Conservation (phyloP, 148 eudicot genomes). For the Arbutus unedo region DNA sequence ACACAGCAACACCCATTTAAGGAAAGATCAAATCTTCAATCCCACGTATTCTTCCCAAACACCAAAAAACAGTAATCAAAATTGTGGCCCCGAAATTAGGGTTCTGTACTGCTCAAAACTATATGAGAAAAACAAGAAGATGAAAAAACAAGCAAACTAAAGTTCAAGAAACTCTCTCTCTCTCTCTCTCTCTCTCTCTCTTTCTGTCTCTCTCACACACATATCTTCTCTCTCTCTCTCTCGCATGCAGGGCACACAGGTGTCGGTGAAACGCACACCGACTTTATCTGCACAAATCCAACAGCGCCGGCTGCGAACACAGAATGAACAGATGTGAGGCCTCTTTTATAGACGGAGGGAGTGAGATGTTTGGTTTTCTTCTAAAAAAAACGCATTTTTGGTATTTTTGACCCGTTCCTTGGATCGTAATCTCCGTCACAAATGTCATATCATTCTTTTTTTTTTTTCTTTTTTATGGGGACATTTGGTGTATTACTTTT, state of each 20-base stretch:
- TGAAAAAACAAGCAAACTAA: neutral
- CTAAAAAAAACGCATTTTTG: too few species aligned
- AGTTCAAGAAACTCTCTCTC: neutral
- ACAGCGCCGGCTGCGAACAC: constrained; percentile 22
- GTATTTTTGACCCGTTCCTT: too few species aligned
- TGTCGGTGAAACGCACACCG: constrained; percentile 9
- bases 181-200: neutral
- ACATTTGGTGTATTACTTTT: too few species aligned
- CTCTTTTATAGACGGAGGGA: neutral
- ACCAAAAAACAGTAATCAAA: neutral
- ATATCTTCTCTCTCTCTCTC: constrained; percentile 20
- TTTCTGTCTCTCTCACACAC: neutral
- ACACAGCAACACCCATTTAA: constrained; percentile 9
- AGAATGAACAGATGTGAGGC: constrained; percentile 3
- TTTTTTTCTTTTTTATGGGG: too few species aligned
- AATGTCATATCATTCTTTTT: too few species aligned
- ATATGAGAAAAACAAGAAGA: constrained; percentile 12
- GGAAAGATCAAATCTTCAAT: constrained; percentile 11
- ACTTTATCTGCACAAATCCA: constrained; percentile 20
- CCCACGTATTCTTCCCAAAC: neutral
- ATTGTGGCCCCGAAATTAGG: neutral
- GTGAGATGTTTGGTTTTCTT: too few species aligned
- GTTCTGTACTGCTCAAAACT: constrained; percentile 13
- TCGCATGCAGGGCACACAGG: constrained; percentile 20
- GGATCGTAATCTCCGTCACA: too few species aligned